Evolutionary conservation across 257 asterid genomes (phyloP).

Genomic region (Lithospermum erythrorhizon): DNA sequence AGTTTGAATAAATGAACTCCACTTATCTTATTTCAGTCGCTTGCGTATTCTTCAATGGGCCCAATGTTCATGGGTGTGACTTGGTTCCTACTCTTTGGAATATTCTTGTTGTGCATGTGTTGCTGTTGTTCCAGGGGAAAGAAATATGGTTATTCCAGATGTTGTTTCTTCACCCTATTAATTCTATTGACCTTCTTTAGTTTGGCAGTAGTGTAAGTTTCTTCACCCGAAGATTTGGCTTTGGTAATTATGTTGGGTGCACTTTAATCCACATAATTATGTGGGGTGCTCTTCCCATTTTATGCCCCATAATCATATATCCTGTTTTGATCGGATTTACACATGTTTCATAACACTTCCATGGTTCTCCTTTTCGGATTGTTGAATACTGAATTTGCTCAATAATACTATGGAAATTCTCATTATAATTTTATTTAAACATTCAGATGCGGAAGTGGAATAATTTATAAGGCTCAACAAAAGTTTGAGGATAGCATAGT

Average conservation of each 20-base stretch:
- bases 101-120: constrained; percentile 18
- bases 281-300: too few relatives aligned
- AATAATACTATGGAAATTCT: too few relatives aligned
- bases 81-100: constrained; percentile 23
- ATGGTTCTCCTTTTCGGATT: too few relatives aligned
- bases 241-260: too few relatives aligned
- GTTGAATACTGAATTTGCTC: too few relatives aligned
- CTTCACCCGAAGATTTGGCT: background rate
- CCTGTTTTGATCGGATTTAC: too few relatives aligned
- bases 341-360: too few relatives aligned
- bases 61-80: constrained; percentile 9
- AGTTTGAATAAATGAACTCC: background rate
- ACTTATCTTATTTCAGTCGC: constrained; percentile 14
- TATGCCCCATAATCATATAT: too few relatives aligned
- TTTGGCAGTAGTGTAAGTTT: constrained; percentile 16
- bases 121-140: constrained; percentile 15
- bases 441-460: constrained; percentile 12
- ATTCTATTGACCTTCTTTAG: constrained; percentile 15
- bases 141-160: constrained; percentile 15
- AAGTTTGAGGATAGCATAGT: constrained; percentile 25
- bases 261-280: too few relatives aligned
- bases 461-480: constrained; percentile 18
- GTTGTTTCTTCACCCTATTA: constrained; percentile 14
- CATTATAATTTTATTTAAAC: background rate
- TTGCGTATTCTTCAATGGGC: constrained; percentile 14